A percentile compares a stretch with the other conserved stretches of the same genome.
phyloP scores from a whole-genome alignment of 2,329 filamentous ascomycete species.

The Alternaria brassicicola region DNA sequence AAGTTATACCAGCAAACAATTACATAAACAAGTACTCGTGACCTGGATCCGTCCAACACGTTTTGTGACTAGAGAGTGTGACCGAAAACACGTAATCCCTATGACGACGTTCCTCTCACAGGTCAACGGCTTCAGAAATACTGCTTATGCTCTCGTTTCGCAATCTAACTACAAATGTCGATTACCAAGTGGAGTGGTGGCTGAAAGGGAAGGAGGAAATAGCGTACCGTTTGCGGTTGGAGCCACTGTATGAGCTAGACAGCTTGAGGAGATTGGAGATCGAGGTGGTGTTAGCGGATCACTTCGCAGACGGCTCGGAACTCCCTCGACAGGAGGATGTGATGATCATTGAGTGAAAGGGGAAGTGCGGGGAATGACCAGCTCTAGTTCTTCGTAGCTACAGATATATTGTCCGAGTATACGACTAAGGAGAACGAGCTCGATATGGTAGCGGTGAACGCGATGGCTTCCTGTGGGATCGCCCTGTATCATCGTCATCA shows the following conservation, averaged over 20 bases:
- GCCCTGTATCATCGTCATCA: constrained; percentile 13
- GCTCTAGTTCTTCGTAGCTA: not conserved
- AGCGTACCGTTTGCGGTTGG: not conserved
- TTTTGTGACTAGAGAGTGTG: not conserved
- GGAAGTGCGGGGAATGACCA: not conserved
- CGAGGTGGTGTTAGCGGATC: not conserved
- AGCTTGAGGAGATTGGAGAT: not conserved
- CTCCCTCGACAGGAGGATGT: not conserved
- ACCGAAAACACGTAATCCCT: not conserved
- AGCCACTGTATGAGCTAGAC: not conserved
- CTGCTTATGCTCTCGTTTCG: not conserved
- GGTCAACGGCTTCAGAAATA: not conserved
- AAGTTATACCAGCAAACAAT: not conserved
- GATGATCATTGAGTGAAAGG: not conserved
- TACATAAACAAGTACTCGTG: not conserved
- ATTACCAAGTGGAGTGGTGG: not conserved
- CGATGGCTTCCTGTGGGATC: constrained; percentile 16
- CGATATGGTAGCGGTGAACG: constrained; percentile 27
- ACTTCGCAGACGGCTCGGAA: not conserved
- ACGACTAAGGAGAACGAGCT: constrained; percentile 21
- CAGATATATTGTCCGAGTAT: not conserved
- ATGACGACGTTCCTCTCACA: not conserved
- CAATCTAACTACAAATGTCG: not conserved
- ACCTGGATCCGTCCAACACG: not conserved
- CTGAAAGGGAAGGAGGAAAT: not conserved